A percentile compares a stretch with the other conserved stretches of the same genome.
phyloP scores from a whole-genome alignment of 345 rosid genomes.

The Hibiscus tridactylites region DNA sequence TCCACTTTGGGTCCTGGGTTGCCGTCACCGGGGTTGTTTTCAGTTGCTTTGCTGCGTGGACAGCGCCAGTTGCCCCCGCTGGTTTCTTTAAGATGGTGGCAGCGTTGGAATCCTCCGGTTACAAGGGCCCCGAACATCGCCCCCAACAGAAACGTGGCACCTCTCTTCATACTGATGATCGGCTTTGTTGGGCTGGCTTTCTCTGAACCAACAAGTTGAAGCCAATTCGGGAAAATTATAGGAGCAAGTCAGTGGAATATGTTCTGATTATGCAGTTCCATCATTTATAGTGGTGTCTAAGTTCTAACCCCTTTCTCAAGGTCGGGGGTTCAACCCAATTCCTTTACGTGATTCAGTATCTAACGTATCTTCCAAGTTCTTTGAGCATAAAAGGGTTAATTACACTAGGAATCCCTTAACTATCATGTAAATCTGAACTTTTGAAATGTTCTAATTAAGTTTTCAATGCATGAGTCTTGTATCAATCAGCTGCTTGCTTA shows the following conservation, averaged over 20 bases:
- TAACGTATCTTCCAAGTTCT: neutral
- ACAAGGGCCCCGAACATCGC: neutral
- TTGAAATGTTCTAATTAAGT: too few relatives aligned
- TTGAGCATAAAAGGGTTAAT: neutral
- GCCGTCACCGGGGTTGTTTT: neutral
- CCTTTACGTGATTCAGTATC: neutral
- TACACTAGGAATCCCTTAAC: too few relatives aligned
- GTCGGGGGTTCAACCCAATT: too few relatives aligned
- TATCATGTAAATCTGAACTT: neutral
- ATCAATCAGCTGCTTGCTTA: neutral
- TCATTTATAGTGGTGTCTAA: neutral
- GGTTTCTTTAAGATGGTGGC: neutral
- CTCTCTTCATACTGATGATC: neutral
- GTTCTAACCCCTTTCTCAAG: neutral
- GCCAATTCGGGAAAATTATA: neutral
- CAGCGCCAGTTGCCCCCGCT: neutral
- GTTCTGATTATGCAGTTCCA: neutral
- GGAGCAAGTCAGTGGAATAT: neutral
- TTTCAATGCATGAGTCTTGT: neutral
- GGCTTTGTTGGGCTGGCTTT: too few relatives aligned
- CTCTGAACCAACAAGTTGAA: neutral
- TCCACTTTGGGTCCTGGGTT: neutral
- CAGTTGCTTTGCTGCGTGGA: neutral
- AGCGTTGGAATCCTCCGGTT: neutral
- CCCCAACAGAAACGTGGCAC: conserved; percentile 4